Percentiles rank a stretch among this genome's conserved stretches.
phyloP scores from a whole-genome alignment of 2,329 filamentous ascomycete genomes.

The Monosporascus sp. region DNA sequence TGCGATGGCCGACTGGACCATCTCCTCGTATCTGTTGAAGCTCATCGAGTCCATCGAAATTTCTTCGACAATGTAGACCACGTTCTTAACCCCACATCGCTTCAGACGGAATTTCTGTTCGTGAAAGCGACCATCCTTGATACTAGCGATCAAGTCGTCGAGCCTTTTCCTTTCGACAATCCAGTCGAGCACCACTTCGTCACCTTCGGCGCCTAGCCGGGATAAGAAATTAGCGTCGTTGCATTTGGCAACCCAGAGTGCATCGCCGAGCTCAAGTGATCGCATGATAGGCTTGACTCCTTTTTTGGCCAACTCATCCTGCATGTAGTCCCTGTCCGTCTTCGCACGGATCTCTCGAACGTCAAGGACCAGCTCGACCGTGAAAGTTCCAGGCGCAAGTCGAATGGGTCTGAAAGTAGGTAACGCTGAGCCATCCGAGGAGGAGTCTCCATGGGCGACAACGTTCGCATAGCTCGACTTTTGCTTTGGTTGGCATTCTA shows the following conservation, averaged over 20 bases:
- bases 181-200: conserved; percentile 72
- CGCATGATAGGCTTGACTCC: conserved; percentile 63
- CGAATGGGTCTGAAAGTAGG: conserved; percentile 54
- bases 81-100: conserved; percentile 67
- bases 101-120: conserved; percentile 79
- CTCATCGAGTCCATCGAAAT: conserved; percentile 53
- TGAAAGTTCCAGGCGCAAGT: conserved; percentile 61
- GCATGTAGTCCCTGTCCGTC: conserved; percentile 72
- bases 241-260: conserved; percentile 73
- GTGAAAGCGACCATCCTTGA: conserved; percentile 77
- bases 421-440: conserved; percentile 23
- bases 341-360: conserved; percentile 68
- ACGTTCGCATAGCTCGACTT: conserved; percentile 30
- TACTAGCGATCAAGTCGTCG: conserved; percentile 73
- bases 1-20: conserved; percentile 67
- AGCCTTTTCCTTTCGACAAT: conserved; percentile 77
- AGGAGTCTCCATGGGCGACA: conserved; percentile 32
- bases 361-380: conserved; percentile 68
- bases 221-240: conserved; percentile 52
- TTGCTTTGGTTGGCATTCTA: conserved; percentile 10
- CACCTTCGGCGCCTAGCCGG: conserved; percentile 54
- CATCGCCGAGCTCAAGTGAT: conserved; percentile 67
- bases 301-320: conserved; percentile 62
- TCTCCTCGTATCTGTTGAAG: conserved; percentile 56
- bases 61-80: conserved; percentile 75